Evolutionary conservation across 495 filamentous ascomycete species (phyloP), one percentile per base, ranked within the genome.

Genomic region (Eremomyces bilateralis): DNA sequence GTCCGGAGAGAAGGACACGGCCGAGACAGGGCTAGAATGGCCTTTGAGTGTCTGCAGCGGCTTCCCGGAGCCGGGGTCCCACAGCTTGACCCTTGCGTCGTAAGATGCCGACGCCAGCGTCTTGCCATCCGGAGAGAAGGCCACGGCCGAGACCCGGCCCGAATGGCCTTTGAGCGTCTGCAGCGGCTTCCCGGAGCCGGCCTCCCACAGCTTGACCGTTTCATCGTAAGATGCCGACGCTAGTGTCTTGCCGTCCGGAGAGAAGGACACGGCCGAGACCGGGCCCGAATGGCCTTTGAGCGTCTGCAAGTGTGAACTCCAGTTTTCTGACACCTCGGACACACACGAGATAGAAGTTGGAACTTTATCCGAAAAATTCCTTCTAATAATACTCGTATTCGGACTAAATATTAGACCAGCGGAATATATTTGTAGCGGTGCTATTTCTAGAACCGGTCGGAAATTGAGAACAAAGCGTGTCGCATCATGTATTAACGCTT

Each of bases 351-450:
- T 37, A 32, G 27, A 37, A 4, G 17, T 20, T 5, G 33, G 39
- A 11, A 41, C 37, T 4, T 39, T 10, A 5, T 33, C 13, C n/a
- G 16, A 6, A 21, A 42, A 43, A 6, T 17, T 38, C 38, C 27
- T 38, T 15, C 46, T 38, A 17, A 55, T 45, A 19, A 53, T 40
- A 36, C 50, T 48, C 15, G 10, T 45, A 29, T 41, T 21, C 20
- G 51, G 57, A 25, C 49, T 38, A 45, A 60, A 60, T 6, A 56
- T 15, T 6, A 63, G 39, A 4, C 44, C 51, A 4, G 51, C 37
- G 31, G 27, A 38, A 33, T 52, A 55, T 37, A 47, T 18, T 36
- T 56, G 46, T 25, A 59, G 35, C 38, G 48, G 38, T n/a, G 37
- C 47, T 3, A 43, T 20, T 24, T 54, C 41, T 29, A 53, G 37